Evolutionary conservation across 352 stramenopile species (phyloP), one percentile per base, ranked within the genome.

Genomic region (Phytophthora sojae): DNA sequence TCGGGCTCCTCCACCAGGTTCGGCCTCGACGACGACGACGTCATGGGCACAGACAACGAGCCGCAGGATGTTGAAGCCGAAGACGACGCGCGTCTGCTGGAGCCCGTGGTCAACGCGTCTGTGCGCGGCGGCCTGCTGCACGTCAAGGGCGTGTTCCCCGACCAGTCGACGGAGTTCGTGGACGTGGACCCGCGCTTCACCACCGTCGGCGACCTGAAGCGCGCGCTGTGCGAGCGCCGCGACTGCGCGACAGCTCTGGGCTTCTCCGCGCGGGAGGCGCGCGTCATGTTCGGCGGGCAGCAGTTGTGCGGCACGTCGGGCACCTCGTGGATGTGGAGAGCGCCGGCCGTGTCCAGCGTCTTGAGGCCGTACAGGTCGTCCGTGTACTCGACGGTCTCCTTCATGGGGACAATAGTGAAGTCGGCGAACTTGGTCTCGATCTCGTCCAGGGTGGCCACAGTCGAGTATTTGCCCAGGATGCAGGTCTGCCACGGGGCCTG

Each of bases 131-230:
- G 85, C 1, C 44, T 87, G 5, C 69, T 94, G n/a, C 89, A 96
- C 65, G 80, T 96, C 29, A 94, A 94, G 47, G 89, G 86, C 58
- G 76, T 93, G 29, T 96, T 96, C 49, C 84, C 89, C 1, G 89
- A 96, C 67, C 82, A 93, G 59, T 93, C 85, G 26, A 86, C 90
- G 12, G 89, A 94, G 73, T 96, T 90, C 51, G 83, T 89, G 15
- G 89, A 96, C 53, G 77, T 96, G 4, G 84, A 95, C 29, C 82
- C 89, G 50, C 81, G 81, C 0, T 79, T 92, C 29, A 86, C 84
- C 29, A 95, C 87, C 4, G 75, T 96, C 19, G 73, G 79, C n/a
- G 85, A 94, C 51, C 61, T 94, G 8, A 93, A 95, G 67, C 65
- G 56, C 53, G 76, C 78, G 52, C 68, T 94, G 2, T 96, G 87